Base-by-base conservation (phyloP, 495 filamentous ascomycete species). In the Pyronema omphalodes region DNA sequence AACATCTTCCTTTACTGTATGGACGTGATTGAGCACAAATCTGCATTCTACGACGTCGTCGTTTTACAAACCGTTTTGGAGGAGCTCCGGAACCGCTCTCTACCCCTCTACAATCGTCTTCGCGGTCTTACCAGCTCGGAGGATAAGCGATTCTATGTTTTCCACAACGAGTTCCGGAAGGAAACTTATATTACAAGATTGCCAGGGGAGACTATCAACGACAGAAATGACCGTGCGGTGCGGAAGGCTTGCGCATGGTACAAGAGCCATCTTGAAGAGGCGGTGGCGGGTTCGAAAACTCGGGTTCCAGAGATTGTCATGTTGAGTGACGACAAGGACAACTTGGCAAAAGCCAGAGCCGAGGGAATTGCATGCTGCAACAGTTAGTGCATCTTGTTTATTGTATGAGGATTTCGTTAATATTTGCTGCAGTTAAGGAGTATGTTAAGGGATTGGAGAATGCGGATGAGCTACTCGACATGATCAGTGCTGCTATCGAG, bases 101-200 rank as follows among this genome's bases (percentile, higher is more conserved):
- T 96, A 51, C 91, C 91, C 18, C 74, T 98, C 49, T 98, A 96
- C 71, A 94, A 94, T 63, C 87, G 91, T 39, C 73, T 96, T 14
- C 77, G 95, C 50, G 76, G 80, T 15, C 71, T 98, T 60, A 93
- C 88, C 33, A 93, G 84, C 66, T 94, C 87, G 60, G 85, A 93
- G 61, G 88, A 93, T 37, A 96, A 96, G 70, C 79, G 88, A 11
- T 96, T 93, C 64, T 96, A 94, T 66, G 84, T 98, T 44, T 98
- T 98, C 69, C 96, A 96, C 74, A 98, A 98, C 67, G 91, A 98
- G 55, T 98, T 98, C 64, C 79, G 91, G 40, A 72, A 83, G 41
- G 91, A 98, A 69, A 98, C 91, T 7, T 81, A 94, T 64, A 76
- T 94, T 49, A 68, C 74, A 14, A 74, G 91, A 60, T 73, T 78